Base-by-base conservation (phyloP, 2,329 filamentous ascomycete species). In the Alternaria sp. region DNA sequence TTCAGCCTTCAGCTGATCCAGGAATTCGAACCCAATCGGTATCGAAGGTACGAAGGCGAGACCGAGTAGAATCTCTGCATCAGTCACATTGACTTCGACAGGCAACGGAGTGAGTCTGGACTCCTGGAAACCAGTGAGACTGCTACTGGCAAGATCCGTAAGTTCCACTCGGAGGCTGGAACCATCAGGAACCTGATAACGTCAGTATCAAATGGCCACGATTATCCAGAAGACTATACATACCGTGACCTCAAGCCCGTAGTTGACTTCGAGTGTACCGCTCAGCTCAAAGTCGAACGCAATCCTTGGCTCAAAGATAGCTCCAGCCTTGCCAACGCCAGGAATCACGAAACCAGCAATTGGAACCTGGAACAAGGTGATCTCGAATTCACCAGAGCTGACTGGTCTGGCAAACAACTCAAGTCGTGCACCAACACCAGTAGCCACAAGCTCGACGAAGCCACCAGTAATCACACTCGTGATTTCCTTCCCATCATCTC, bases 221-320 rank as follows among this genome's bases (percentile, higher is more conserved):
- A 11, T 10, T 5, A 34, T 12, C 8, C 30, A 5, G 12, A 18
- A 32, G 3, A 7, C 16, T 3, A 40, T 27, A 72, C 72, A 44
- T 66, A 78, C 76, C n/a, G 59, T 60, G n/a, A 80, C 57, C 41
- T 80, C 74, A 38, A 79, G 75, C 10, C 78, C 78, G 44, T 78
- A 78, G 34, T 60, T 73, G 25, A 79, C 61, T n/a, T 76, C 73
- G 28, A 80, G 62, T 4, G 65, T 66, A 14, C 70, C 69, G 12
- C 58, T 60, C 4, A 79, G 61, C 0, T 75, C 51, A 28, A 75
- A 78, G 12, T 72, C 68, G 5, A 71, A 67, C 8, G 57, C 60
- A 28, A 80, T 66, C 9, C 57, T 62, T 3, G 75, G 72, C 22
- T 72, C 69, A 55, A 79, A 77, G 22, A 68, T 51, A n/a, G 76